These are phyloP conservation scores for Globisporangium ultimum DNA, from an alignment of 352 stramenopile species.

Conservation along the genomic window DNA sequence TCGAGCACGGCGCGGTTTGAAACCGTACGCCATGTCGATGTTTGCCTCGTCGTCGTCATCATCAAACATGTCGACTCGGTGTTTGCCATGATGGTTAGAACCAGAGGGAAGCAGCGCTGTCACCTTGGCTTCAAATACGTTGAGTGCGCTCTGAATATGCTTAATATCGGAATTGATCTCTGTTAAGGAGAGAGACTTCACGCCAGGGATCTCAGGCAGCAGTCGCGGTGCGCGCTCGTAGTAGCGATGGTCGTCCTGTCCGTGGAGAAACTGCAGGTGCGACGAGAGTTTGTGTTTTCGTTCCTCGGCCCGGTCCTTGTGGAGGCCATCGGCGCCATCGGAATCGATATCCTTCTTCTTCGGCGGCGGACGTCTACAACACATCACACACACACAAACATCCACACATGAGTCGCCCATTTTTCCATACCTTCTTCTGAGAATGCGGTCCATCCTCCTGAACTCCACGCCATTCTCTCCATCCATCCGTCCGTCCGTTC, in stretches of 20 bases:
- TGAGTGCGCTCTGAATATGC: constrained; percentile 45
- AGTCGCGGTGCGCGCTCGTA: constrained; percentile 49
- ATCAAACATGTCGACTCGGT: not conserved
- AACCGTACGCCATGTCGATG: not conserved
- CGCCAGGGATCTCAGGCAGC: constrained; percentile 54
- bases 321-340: constrained; percentile 20
- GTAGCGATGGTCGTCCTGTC: constrained; percentile 25
- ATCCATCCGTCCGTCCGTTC: too few species aligned
- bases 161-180: constrained; percentile 61
- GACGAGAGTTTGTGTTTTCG: constrained; percentile 17
- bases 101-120: constrained; percentile 15
- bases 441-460: not conserved
- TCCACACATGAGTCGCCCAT: not conserved
- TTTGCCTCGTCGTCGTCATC: constrained; percentile 1
- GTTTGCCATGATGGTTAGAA: constrained; percentile 3
- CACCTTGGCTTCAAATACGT: constrained; percentile 38
- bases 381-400: constrained; percentile 5
- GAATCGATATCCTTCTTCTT: constrained; percentile 49
- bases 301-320: constrained; percentile 7
- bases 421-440: not conserved
- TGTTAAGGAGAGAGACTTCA: constrained; percentile 40
- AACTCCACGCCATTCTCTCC: too few species aligned
- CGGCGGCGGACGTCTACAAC: constrained; percentile 32
- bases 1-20: constrained; percentile 16
- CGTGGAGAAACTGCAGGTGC: constrained; percentile 30